These are phyloP conservation scores for Talaromyces liani DNA, from an alignment of 495 filamentous ascomycete species.

Conservation along the genomic window DNA sequence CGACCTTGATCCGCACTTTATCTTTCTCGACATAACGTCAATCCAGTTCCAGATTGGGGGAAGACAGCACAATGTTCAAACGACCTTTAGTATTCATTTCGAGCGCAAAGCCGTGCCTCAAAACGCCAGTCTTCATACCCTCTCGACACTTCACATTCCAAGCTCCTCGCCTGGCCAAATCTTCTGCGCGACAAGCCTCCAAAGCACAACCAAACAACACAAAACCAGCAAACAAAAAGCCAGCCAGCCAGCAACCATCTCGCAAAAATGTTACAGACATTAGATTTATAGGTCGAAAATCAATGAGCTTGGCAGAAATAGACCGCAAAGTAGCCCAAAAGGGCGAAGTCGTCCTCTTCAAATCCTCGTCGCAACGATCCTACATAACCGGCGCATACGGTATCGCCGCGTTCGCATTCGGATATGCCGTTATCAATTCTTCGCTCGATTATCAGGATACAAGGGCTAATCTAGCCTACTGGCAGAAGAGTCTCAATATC, in stretches of 20 bases:
- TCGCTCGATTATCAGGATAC: conserved; percentile 33
- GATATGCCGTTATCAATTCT: conserved; percentile 48
- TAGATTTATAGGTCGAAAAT: conserved; percentile 20
- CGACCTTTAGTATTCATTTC: conserved; percentile 21
- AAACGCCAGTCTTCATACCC: not conserved
- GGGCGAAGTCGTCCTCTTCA: conserved; percentile 46
- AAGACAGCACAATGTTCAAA: conserved; percentile 16
- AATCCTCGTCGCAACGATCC: conserved; percentile 51
- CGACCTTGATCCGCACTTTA: not conserved
- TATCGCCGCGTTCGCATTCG: conserved; percentile 48
- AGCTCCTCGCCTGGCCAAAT: conserved; percentile 5
- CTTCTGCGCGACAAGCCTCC: conserved; percentile 9
- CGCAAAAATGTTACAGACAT: conserved; percentile 10
- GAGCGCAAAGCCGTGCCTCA: conserved; percentile 21
- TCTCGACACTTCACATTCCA: not conserved
- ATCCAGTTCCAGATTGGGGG: not conserved
- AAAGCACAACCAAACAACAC: not conserved
- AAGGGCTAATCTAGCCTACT: conserved; percentile 23
- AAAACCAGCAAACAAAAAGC: not conserved
- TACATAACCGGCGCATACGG: conserved; percentile 51
- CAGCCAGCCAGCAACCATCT: not conserved
- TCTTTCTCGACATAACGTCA: not conserved
- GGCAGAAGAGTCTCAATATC: conserved; percentile 31
- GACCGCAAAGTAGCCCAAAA: conserved; percentile 27
- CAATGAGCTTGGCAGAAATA: conserved; percentile 23